Conservation (phyloP, 1,284 basidiomycete species). For the Cutaneotrichosporon spelunceum region DNA sequence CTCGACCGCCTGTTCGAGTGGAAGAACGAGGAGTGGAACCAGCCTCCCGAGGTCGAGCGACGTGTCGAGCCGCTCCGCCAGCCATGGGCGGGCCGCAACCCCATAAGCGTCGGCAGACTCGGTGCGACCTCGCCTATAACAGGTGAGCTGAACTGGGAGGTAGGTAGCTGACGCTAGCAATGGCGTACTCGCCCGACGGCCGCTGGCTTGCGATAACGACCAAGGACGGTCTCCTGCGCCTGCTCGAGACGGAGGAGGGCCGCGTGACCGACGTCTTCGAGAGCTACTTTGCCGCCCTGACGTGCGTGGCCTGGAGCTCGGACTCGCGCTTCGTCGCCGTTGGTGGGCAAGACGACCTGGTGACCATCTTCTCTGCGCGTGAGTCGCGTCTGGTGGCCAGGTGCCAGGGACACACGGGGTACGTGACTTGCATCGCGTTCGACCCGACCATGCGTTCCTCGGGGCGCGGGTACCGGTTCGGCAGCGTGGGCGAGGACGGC, state of each 20-base stretch:
- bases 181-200: constrained; percentile 85
- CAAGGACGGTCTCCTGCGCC: constrained; percentile 81
- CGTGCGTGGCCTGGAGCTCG: constrained; percentile 82
- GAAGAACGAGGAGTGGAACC: constrained; percentile 49
- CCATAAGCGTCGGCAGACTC: constrained; percentile 47
- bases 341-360: constrained; percentile 88
- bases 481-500: constrained; percentile 90
- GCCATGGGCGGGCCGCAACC: constrained; percentile 50
- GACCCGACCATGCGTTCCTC: constrained; percentile 76
- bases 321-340: constrained; percentile 89
- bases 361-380: constrained; percentile 87
- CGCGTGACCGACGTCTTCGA: constrained; percentile 83
- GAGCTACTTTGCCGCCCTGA: constrained; percentile 86
- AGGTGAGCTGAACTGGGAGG: constrained; percentile 60
- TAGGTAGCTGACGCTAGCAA: constrained; percentile 57
- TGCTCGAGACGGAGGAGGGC: constrained; percentile 79
- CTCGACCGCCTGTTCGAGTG: constrained; percentile 42
- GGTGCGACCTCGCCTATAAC: constrained; percentile 59
- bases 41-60: constrained; percentile 22
- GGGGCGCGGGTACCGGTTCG: constrained; percentile 82
- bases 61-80: constrained; percentile 38
- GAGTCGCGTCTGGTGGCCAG: constrained; percentile 90
- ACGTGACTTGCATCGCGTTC: constrained; percentile 83
- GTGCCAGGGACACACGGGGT: constrained; percentile 94
- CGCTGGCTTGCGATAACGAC: constrained; percentile 79